A percentile compares a stretch with the other conserved stretches of the same genome.
These are phyloP conservation scores for Leishmania martiniquensis DNA, from an alignment of 208 protist genomes.

Conservation along the genomic window DNA sequence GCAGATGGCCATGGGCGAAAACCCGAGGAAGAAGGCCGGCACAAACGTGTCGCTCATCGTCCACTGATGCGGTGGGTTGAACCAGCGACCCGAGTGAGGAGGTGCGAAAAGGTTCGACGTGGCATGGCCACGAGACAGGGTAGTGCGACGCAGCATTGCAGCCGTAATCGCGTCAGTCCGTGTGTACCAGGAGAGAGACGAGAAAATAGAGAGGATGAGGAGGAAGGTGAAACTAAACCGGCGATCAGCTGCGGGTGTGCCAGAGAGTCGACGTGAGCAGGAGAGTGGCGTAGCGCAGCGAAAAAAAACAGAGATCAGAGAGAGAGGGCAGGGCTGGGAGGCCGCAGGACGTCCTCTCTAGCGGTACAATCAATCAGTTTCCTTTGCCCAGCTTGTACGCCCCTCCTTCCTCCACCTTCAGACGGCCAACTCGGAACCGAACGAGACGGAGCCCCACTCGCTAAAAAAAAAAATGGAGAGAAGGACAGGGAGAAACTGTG, in stretches of 20 bases:
- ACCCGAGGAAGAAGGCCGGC: constrained; percentile 80
- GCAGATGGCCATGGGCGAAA: constrained; percentile 78
- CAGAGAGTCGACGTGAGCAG: not conserved
- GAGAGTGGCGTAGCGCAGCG: not conserved
- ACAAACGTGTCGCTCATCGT: constrained; percentile 91
- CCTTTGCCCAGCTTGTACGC: too few species aligned
- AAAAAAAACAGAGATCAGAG: not conserved
- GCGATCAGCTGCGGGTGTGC: too few species aligned
- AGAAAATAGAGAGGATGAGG: not conserved
- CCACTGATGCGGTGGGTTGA: constrained; percentile 93
- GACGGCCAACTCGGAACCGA: too few species aligned
- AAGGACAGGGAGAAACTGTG: not conserved
- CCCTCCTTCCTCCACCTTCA: too few species aligned
- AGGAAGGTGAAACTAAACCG: not conserved
- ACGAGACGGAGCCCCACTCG: not conserved
- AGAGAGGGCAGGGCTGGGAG: not conserved
- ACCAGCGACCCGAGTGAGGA: constrained; percentile 89
- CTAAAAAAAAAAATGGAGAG: not conserved
- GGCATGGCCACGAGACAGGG: constrained; percentile 68
- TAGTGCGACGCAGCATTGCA: constrained; percentile 76
- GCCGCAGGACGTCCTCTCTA: not conserved
- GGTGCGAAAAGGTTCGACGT: constrained; percentile 91
- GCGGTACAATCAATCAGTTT: not conserved
- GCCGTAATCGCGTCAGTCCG: not conserved
- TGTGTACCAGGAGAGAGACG: not conserved